phyloP scores from a whole-genome alignment of 768 basidiomycete genomes.

The Leccinum imitatum region DNA sequence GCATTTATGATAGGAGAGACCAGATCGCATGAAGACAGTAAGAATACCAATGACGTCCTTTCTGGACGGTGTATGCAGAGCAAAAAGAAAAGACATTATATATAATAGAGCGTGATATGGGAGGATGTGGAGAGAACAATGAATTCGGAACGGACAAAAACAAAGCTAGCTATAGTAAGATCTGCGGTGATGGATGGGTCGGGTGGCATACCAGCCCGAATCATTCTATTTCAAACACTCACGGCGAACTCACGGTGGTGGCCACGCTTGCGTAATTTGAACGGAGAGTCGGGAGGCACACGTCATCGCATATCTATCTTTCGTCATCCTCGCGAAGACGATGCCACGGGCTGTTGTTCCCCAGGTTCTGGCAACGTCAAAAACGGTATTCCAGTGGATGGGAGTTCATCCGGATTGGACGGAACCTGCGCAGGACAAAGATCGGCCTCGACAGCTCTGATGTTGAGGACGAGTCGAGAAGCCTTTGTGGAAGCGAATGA shows the following conservation, averaged over 20 bases:
- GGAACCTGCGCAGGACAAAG: slow-evolving; percentile 5
- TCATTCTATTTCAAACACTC: neutral
- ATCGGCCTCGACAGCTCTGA: slow-evolving; percentile 8
- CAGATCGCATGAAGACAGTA: neutral
- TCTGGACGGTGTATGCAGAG: neutral
- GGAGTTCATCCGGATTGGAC: slow-evolving; percentile 7
- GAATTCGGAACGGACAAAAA: neutral
- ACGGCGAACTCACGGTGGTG: neutral
- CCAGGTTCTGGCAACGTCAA: neutral
- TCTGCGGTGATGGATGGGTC: neutral
- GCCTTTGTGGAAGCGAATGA: slow-evolving; percentile 8
- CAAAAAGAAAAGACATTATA: neutral
- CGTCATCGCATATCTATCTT: neutral
- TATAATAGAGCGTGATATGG: neutral
- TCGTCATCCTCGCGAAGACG: slow-evolving; percentile 8
- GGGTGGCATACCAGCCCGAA: neutral
- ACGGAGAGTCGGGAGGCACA: neutral
- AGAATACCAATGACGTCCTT: neutral
- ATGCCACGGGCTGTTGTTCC: slow-evolving; percentile 14
- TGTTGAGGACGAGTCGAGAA: slow-evolving; percentile 22
- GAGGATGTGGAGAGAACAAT: neutral
- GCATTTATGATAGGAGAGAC: neutral
- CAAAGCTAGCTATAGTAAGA: neutral
- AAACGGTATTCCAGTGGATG: neutral
- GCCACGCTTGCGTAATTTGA: neutral